Base-by-base conservation (phyloP, 2,329 filamentous ascomycete species). In the Esteya vermicola region DNA sequence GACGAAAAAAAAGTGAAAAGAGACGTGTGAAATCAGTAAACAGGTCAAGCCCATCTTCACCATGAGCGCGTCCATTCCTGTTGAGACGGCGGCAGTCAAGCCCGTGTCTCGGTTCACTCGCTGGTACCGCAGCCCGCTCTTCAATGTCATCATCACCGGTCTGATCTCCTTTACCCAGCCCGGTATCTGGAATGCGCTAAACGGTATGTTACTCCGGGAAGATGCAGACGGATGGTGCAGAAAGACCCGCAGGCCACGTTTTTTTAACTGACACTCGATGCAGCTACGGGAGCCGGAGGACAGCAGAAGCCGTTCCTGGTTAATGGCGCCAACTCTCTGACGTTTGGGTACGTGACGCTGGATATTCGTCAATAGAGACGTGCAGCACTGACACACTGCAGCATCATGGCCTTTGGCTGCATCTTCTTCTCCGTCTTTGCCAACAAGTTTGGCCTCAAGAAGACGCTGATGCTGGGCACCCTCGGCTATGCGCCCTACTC, bases 161-260 rank as follows among this genome's bases (percentile, higher is more conserved):
- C 44, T 60, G 37, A 60, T 59, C 20, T 59, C 57, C 4, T 67
- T 67, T 48, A 63, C 61, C 1, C 61, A 64, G 31, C 63, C 63
- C 0, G 64, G 62, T 3, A 63, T 67, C 19, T 67, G 63, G 62
- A 65, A 62, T 41, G 64, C 63, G 4, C 50, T 67, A 14, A 64
- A 65, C 45, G 55, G 57, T 51, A 54, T 51, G 30, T 28, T 28
- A 14, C n/a, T n/a, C n/a, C n/a, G n/a, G n/a, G n/a, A n/a, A n/a
- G n/a, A n/a, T n/a, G n/a, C n/a, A n/a, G n/a, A n/a, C n/a, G n/a
- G n/a, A n/a, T n/a, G n/a, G n/a, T n/a, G n/a, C n/a, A 28, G 12
- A 28, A 28, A 5, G 26, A 10, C 26, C 10, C n/a, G n/a, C 26
- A 28, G 6, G 9, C 26, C 26, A 28, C 6, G 26, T 14, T 28